These are phyloP conservation scores for Aspergillus luchuensis DNA, from an alignment of 2,329 filamentous ascomycete species.

Conservation along the genomic window DNA sequence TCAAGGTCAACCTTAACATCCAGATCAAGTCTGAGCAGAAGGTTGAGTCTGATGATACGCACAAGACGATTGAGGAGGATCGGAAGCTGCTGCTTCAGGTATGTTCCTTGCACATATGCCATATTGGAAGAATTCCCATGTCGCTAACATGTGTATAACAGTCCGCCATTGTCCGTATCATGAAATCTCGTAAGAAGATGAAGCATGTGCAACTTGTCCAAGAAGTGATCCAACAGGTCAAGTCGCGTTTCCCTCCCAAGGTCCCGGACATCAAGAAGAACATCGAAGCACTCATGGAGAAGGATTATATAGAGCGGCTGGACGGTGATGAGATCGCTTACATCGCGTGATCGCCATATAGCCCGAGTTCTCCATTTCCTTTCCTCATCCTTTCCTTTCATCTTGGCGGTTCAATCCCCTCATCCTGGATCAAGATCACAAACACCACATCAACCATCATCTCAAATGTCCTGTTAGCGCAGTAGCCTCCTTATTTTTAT, in stretches of 20 bases:
- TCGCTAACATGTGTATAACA: conserved; percentile 43
- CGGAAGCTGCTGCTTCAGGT: conserved; percentile 96
- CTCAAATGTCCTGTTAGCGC: background rate
- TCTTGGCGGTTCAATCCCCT: background rate
- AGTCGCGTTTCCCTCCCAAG: conserved; percentile 88
- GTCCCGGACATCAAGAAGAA: conserved; percentile 98
- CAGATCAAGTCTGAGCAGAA: conserved; percentile 94
- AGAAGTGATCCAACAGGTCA: conserved; percentile 95
- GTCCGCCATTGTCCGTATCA: conserved; percentile 98
- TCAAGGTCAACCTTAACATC: conserved; percentile 94
- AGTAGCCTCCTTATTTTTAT: background rate
- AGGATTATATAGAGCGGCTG: conserved; percentile 95
- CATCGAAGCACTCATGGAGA: conserved; percentile 97
- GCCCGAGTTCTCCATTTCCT: conserved; percentile 1
- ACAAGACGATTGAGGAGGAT: conserved; percentile 99
- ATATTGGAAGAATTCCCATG: background rate
- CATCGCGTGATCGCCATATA: conserved; percentile 65
- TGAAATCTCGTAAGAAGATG: conserved; percentile 99
- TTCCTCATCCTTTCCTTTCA: conserved; percentile 9
- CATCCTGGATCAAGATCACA: no score
- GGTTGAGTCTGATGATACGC: conserved; percentile 93
- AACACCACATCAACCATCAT: background rate
- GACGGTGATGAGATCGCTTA: conserved; percentile 95
- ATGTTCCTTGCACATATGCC: conserved; percentile 46
- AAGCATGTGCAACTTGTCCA: conserved; percentile 93